Evolutionary conservation across 2,329 filamentous ascomycete species (phyloP).

Genomic region (Hymenoscyphus fraxineus): DNA sequence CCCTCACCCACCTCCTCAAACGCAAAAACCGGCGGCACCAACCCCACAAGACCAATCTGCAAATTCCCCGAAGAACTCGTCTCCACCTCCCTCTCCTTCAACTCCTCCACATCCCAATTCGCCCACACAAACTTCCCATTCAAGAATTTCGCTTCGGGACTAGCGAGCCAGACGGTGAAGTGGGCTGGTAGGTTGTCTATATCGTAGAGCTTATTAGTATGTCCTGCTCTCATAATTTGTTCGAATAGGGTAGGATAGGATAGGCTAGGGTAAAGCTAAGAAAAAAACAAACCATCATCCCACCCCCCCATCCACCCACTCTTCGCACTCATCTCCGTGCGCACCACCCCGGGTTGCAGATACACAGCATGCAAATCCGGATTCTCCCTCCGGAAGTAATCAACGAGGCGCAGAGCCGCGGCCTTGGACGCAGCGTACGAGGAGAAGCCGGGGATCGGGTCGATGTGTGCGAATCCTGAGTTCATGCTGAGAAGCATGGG

Average conservation of each 20-base stretch:
- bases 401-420: conserved; percentile 40
- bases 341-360: conserved; percentile 40
- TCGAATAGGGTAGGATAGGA: too few species aligned
- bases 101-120: conserved; percentile 49
- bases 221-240: too few species aligned
- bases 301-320: background rate
- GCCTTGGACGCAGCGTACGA: conserved; percentile 43
- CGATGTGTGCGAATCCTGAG: background rate
- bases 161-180: conserved; percentile 24
- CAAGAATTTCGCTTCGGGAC: conserved; percentile 43
- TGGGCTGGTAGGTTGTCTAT: conserved; percentile 20
- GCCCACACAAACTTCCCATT: conserved; percentile 44
- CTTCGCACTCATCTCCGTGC: conserved; percentile 9
- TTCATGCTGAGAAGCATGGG: conserved; percentile 3
- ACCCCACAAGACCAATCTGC: background rate
- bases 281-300: background rate
- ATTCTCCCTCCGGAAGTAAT: conserved; percentile 41
- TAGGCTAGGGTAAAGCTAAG: too few species aligned
- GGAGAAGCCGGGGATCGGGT: conserved; percentile 28
- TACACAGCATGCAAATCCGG: conserved; percentile 38
- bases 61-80: conserved; percentile 10
- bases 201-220: background rate
- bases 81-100: conserved; percentile 36
- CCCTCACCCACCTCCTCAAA: background rate
- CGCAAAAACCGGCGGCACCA: background rate